Conservation (phyloP, 2,329 filamentous ascomycete genomes). For the Colletotrichum camelliae region DNA sequence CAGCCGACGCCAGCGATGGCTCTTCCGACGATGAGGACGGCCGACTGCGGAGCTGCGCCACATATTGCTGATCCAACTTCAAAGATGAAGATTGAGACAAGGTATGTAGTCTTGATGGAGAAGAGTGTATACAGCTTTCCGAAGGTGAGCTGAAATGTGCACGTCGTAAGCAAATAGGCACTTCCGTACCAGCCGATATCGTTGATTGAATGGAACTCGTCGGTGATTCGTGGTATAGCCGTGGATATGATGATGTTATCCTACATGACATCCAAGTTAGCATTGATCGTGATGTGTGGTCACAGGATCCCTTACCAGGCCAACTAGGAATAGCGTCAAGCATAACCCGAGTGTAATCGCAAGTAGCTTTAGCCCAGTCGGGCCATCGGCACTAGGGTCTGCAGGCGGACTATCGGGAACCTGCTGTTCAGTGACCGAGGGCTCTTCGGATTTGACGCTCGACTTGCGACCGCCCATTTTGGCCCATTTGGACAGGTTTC, state of each 20-base stretch:
- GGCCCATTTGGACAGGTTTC: not conserved
- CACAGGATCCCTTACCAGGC: not conserved
- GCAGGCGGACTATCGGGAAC: not conserved
- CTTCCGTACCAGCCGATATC: conserved; percentile 44
- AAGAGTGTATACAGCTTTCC: conserved; percentile 34
- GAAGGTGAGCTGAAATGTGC: conserved; percentile 28
- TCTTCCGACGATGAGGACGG: conserved; percentile 40
- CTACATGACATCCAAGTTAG: conserved; percentile 14
- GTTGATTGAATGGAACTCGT: conserved; percentile 41
- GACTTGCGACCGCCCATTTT: not conserved
- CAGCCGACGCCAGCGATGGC: conserved; percentile 40
- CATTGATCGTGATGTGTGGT: not conserved
- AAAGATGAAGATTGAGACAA: conserved; percentile 28
- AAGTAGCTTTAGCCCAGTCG: not conserved
- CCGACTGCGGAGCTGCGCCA: conserved; percentile 31
- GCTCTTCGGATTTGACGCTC: not conserved
- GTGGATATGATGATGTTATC: conserved; percentile 43
- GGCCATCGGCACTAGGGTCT: not conserved
- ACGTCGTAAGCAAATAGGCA: conserved; percentile 30
- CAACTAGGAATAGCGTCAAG: conserved; percentile 7
- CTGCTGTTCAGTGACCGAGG: not conserved
- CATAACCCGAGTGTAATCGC: conserved; percentile 1
- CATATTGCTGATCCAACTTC: conserved; percentile 29
- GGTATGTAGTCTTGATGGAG: conserved; percentile 29
- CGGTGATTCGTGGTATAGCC: conserved; percentile 36